These are phyloP conservation scores for Botrytis tulipae DNA, from an alignment of 2,329 filamentous ascomycete genomes.

Conservation along the genomic window DNA sequence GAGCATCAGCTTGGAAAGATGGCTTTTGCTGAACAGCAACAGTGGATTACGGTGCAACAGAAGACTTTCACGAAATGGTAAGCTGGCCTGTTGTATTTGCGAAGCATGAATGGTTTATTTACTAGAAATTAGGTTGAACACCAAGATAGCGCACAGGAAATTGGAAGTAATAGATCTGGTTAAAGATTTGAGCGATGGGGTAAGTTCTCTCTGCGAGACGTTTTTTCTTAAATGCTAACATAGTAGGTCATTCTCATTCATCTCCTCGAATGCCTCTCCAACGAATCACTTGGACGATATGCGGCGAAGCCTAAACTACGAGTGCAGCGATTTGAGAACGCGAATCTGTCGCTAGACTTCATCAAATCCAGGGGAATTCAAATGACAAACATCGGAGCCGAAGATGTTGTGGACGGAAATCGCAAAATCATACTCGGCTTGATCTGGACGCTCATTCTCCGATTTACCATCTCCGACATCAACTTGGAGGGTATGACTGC, in stretches of 20 bases:
- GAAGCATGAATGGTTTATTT: constrained; percentile 20
- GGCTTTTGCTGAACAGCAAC: constrained; percentile 63
- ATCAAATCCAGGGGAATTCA: constrained; percentile 89
- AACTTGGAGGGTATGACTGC: constrained; percentile 97
- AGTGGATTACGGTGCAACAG: constrained; percentile 81
- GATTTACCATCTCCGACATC: constrained; percentile 98
- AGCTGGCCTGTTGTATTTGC: constrained; percentile 17
- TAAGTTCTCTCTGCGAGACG: constrained; percentile 50
- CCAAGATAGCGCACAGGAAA: constrained; percentile 77
- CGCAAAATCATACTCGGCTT: constrained; percentile 94
- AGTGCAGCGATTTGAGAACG: constrained; percentile 97
- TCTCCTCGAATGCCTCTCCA: constrained; percentile 91
- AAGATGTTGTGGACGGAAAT: constrained; percentile 97
- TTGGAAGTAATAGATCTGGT: constrained; percentile 86
- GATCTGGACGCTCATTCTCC: constrained; percentile 97
- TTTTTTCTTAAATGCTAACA: constrained; percentile 29
- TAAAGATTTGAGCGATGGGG: constrained; percentile 86
- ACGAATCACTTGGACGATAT: constrained; percentile 93
- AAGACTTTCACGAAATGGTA: constrained; percentile 99
- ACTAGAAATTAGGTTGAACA: constrained; percentile 72
- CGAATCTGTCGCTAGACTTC: constrained; percentile 91
- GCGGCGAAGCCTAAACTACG: constrained; percentile 93
- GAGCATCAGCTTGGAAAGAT: constrained; percentile 49
- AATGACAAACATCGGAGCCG: constrained; percentile 97
- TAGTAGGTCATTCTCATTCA: constrained; percentile 87